Conservation (phyloP, 2,329 filamentous ascomycete genomes). For the Cadophora malorum region DNA sequence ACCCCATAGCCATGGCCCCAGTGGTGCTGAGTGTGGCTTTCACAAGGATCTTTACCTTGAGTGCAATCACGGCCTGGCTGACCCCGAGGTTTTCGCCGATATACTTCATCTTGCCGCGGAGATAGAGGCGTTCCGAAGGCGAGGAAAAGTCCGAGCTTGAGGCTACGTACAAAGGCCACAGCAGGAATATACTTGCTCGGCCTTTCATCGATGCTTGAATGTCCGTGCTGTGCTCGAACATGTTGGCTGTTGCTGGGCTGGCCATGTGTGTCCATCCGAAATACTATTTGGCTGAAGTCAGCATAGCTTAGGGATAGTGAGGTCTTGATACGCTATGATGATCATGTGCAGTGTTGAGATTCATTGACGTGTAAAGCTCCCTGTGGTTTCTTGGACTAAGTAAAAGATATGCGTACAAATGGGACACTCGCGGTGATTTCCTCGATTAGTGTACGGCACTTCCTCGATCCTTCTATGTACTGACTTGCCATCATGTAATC, state of each 20-base stretch:
- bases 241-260: not conserved
- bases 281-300: not conserved
- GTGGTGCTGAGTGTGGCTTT: not conserved
- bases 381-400: not conserved
- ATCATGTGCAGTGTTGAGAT: not conserved
- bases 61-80: conserved; percentile 12
- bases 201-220: conserved; percentile 40
- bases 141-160: conserved; percentile 25
- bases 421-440: conserved; percentile 10
- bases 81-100: conserved; percentile 22
- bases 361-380: too few species aligned
- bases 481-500: conserved; percentile 66
- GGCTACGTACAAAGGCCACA: conserved; percentile 24
- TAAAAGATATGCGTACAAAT: not conserved
- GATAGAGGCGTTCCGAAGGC: conserved; percentile 10
- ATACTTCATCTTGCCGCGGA: conserved; percentile 18
- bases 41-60: not conserved
- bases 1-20: not conserved
- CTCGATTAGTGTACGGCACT: conserved; percentile 4
- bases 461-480: conserved; percentile 53
- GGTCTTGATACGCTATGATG: not conserved
- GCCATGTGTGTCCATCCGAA: conserved; percentile 2
- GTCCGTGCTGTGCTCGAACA: conserved; percentile 47
- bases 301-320: too few species aligned
- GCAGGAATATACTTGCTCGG: conserved; percentile 8